Evolutionary conservation across 768 basidiomycete species (phyloP).

Genomic region (Leccinum fibrillosum): DNA sequence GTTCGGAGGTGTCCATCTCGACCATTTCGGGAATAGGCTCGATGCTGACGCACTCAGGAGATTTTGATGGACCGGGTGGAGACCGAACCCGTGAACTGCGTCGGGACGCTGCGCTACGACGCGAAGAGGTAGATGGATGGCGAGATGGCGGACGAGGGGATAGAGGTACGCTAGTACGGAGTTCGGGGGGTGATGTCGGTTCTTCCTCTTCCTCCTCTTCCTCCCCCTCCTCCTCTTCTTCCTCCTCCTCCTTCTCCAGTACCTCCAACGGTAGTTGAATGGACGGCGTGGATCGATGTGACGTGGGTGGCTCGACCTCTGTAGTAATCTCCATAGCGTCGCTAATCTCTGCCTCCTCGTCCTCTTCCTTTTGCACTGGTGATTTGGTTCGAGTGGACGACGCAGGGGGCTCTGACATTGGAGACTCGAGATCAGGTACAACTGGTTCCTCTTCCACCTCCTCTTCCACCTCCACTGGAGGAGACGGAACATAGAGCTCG

Average conservation of each 20-base stretch:
- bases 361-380: slow-evolving; percentile 23
- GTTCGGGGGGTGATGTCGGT: slow-evolving; percentile 2
- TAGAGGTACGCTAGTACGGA: background rate
- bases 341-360: slow-evolving; percentile 23
- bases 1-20: slow-evolving; percentile 12
- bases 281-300: slow-evolving; percentile 17
- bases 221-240: slow-evolving; percentile 14
- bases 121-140: slow-evolving; percentile 7
- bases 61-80: slow-evolving; percentile 4
- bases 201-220: slow-evolving; percentile 14
- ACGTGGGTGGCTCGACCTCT: slow-evolving; percentile 13
- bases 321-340: slow-evolving; percentile 7
- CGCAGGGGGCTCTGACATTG: slow-evolving; percentile 33
- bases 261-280: slow-evolving; percentile 7
- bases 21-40: slow-evolving; percentile 9
- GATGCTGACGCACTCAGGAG: slow-evolving; percentile 4
- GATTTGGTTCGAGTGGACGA: slow-evolving; percentile 25
- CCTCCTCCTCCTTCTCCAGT: slow-evolving; percentile 12
- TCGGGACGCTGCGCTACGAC: slow-evolving; percentile 19
- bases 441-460: slow-evolving; percentile 6
- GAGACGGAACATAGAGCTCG: slow-evolving; percentile 27
- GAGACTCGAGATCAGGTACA: slow-evolving; percentile 26
- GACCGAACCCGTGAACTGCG: slow-evolving; percentile 16
- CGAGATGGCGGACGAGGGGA: slow-evolving; percentile 20
- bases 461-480: slow-evolving; percentile 7